Percentiles rank a stretch among this genome's conserved stretches.
These are phyloP conservation scores for Arctium lappa DNA, from an alignment of 129 eudicot species.

Conservation along the genomic window DNA sequence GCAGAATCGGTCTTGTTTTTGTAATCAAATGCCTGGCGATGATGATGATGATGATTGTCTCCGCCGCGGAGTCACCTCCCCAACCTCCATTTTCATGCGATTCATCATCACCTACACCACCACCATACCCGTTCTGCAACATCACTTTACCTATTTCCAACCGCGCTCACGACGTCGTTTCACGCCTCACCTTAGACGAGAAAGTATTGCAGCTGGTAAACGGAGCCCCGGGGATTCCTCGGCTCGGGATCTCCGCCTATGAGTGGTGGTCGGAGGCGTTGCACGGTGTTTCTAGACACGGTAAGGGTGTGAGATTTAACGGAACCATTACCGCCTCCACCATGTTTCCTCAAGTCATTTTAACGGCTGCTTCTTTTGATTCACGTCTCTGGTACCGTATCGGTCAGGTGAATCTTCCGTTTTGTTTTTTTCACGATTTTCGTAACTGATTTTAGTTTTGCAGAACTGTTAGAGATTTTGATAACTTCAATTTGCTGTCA, in stretches of 20 bases:
- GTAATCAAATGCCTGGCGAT: neutral
- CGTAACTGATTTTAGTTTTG: neutral
- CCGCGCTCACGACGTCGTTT: slow-evolving; percentile 55
- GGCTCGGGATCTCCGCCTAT: slow-evolving; percentile 68
- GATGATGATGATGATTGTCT: neutral
- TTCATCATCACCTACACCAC: slow-evolving; percentile 22
- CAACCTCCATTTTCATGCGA: slow-evolving; percentile 56
- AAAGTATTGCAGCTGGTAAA: slow-evolving; percentile 69
- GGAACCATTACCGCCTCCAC: slow-evolving; percentile 55
- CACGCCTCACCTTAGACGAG: slow-evolving; percentile 65
- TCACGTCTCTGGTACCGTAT: slow-evolving; percentile 65
- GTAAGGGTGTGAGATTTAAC: slow-evolving; percentile 44
- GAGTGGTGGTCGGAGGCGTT: slow-evolving; percentile 95
- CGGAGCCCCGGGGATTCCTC: slow-evolving; percentile 60
- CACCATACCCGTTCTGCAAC: slow-evolving; percentile 51
- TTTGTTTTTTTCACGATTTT: neutral
- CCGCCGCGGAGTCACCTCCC: slow-evolving; percentile 15
- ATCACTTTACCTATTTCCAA: slow-evolving; percentile 36
- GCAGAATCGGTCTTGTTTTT: neutral
- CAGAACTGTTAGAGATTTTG: neutral
- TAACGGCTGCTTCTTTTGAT: slow-evolving; percentile 73
- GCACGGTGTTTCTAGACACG: slow-evolving; percentile 69
- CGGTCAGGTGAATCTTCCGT: slow-evolving; percentile 51
- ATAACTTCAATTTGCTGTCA: neutral
- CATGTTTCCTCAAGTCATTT: slow-evolving; percentile 75